Base-by-base conservation (phyloP, 2,329 filamentous ascomycete genomes). In the Neoascochyta sp. region DNA sequence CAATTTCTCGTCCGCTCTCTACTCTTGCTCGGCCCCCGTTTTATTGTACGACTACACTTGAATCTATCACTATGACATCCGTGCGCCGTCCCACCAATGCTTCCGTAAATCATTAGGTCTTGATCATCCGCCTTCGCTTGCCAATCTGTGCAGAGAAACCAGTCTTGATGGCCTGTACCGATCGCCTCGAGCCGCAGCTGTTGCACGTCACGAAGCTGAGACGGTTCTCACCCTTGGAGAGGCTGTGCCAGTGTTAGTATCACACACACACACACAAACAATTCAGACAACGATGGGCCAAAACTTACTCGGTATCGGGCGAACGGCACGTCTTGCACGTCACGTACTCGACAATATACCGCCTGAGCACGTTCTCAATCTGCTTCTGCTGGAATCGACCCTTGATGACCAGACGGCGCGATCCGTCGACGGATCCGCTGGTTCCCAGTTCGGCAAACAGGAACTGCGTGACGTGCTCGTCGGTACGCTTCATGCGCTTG, bases 371-470 rank as follows among this genome's bases (percentile, higher is more conserved):
- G 68, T 93, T 95, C 74, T 98, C 92, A 62, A 96, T 89, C 74
- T 96, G 90, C 73, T 95, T 95, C 73, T 96, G 90, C 69, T 96
- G 90, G 84, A 98, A 98, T 62, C 92, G 86, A 75, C 92, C 92
- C 77, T 95, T 95, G 78, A 98, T 98, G 62, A 98, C 89, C 57
- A 98, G 69, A 61, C 90, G 82, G 67, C 88, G 81, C 69, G 78
- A 86, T 52, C 90, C 92, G 70, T 95, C 47, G 33, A 95, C 88
- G 63, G 86, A 93, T 65, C 92, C 92, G 61, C 80, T 93, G 48
- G 92, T 98, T 74, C 92, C 92, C 80, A 98, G 78, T 68, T 98
- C 92, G 49, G 92, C 89, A 68, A 98, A 95, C 65, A 98, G 71
- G 73, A 95, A 96, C 55, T 90, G 83, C 30, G 88, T 96, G 48